These are phyloP conservation scores for Hordeum pubiflorum DNA, from an alignment of 202 grass and related monocot species.

Conservation along the genomic window DNA sequence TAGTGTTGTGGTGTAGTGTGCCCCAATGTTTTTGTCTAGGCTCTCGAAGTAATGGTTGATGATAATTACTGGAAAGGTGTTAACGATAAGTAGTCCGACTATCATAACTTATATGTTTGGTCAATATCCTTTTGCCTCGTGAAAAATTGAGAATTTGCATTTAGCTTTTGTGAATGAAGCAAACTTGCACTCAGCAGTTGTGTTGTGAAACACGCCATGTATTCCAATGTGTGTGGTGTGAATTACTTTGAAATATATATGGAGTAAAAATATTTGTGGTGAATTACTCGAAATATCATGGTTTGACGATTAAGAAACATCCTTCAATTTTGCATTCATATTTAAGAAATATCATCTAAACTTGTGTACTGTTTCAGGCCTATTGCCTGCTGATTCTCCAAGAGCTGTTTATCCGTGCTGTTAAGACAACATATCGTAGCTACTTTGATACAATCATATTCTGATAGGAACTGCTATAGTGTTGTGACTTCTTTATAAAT, in stretches of 20 bases:
- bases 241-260: slow-evolving; percentile 1
- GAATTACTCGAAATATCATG: too few relatives aligned
- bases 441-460: too few relatives aligned
- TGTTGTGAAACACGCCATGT: slow-evolving; percentile 79
- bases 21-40: slow-evolving; percentile 43
- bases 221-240: slow-evolving; percentile 51
- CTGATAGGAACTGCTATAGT: too few relatives aligned
- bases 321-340: too few relatives aligned
- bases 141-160: slow-evolving; percentile 32
- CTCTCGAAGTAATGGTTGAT: slow-evolving; percentile 55
- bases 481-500: too few relatives aligned
- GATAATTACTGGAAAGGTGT: slow-evolving; percentile 35
- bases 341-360: too few relatives aligned
- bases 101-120: slow-evolving; percentile 2
- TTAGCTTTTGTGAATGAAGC: slow-evolving; percentile 66
- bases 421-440: too few relatives aligned
- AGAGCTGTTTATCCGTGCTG: too few relatives aligned
- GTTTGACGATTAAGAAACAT: too few relatives aligned
- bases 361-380: too few relatives aligned
- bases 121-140: slow-evolving; percentile 1
- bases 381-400: too few relatives aligned
- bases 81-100: slow-evolving; percentile 42
- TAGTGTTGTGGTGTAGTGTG: too few relatives aligned
- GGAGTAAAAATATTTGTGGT: neutral
- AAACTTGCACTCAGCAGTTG: slow-evolving; percentile 54